Base-by-base conservation (phyloP, 2,329 filamentous ascomycete genomes). In the Cladosporium sp. region DNA sequence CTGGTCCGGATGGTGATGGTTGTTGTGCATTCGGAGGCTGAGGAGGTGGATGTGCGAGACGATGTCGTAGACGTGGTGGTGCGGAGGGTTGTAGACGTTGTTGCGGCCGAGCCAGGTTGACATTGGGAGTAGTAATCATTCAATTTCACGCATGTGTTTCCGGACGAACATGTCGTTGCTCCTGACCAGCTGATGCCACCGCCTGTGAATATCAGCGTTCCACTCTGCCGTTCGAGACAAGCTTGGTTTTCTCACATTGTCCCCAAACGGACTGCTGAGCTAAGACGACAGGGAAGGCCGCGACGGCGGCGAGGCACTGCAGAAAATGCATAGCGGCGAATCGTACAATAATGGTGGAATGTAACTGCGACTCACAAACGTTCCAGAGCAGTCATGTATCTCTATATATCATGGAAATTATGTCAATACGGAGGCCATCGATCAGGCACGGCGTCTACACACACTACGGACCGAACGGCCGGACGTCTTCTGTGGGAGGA, bases 71-170 rank as follows among this genome's bases (percentile, higher is more conserved):
- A 50, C 48, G 62, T 41, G 15, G 55, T 32, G 42, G 43, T 41
- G 7, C 40, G 32, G 6, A 38, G 30, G 12, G 43, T 49, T 15
- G 38, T 18, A 2, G 39, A 18, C 7, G 38, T 52, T 15, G 33
- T 43, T 4, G 33, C 15, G 25, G 45, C 45, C 1, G 45, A 32
- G 2, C 39, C 51, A 9, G 51, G 51, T 39, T 63, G 47, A 29
- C 67, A 70, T 53, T 70, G 68, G 6, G 59, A 66, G 45, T 69
- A 69, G 38, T 61, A 70, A 4, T 62, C 57, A 39, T 68, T 69
- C 9, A 51, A 40, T n/a, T 49, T 47, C 25, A 58, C 55, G 55
- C 69, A 72, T 6, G 66, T 65, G 16, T 53, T 61, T 4, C 66
- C 67, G 4, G 61, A 52, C 4, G 59, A 61, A 52, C 69, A 72